phyloP scores from a whole-genome alignment of 306 rosid genomes.

The Acacia crassicarpa region DNA sequence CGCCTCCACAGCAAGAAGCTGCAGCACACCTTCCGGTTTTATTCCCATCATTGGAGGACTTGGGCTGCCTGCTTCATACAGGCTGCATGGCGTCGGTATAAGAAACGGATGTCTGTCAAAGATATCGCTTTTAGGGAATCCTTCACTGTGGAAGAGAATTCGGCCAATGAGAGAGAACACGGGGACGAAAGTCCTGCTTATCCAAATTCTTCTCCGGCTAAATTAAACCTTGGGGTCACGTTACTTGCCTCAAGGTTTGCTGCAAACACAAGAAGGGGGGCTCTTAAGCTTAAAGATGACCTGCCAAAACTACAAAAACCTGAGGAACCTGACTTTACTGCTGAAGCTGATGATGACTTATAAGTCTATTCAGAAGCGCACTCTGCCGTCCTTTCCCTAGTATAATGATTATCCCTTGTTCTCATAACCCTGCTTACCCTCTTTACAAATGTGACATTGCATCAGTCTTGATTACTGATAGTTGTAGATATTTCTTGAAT shows the following conservation, averaged over 20 bases:
- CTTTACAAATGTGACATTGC: background rate
- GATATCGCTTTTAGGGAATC: slow-evolving; percentile 62
- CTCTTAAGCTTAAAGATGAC: slow-evolving; percentile 78
- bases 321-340: slow-evolving; percentile 88
- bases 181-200: slow-evolving; percentile 44
- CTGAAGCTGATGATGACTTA: slow-evolving; percentile 62
- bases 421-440: slow-evolving; percentile 17
- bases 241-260: slow-evolving; percentile 91
- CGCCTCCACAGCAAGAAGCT: slow-evolving; percentile 96
- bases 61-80: slow-evolving; percentile 99
- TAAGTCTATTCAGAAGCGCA: background rate
- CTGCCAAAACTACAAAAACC: slow-evolving; percentile 83
- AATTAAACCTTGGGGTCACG: slow-evolving; percentile 76
- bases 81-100: slow-evolving; percentile 94
- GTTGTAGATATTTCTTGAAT: background rate
- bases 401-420: slow-evolving; percentile 23
- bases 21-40: slow-evolving; percentile 93
- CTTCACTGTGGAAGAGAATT: slow-evolving; percentile 41
- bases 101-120: slow-evolving; percentile 60
- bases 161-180: slow-evolving; percentile 39
- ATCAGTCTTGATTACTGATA: background rate
- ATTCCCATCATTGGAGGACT: slow-evolving; percentile 98
- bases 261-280: slow-evolving; percentile 89
- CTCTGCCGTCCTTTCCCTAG: background rate
- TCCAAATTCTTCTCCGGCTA: slow-evolving; percentile 59